These are phyloP conservation scores for Lactarius evosmus DNA, from an alignment of 768 basidiomycete species.

Conservation along the genomic window DNA sequence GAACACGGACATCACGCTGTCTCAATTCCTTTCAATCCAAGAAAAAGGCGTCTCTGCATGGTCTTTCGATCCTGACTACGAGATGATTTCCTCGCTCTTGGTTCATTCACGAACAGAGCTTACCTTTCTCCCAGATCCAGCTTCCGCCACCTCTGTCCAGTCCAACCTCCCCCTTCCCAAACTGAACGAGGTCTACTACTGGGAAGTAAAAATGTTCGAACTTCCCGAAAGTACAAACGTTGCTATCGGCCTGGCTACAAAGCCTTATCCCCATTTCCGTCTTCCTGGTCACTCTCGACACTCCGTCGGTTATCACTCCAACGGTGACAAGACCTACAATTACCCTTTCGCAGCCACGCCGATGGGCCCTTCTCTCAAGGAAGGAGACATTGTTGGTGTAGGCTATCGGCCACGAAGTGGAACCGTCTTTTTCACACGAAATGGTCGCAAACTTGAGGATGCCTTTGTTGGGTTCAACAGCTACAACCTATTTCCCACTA, in stretches of 20 bases:
- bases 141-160: slow-evolving; percentile 91
- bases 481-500: slow-evolving; percentile 95
- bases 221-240: slow-evolving; percentile 83
- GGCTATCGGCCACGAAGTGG: slow-evolving; percentile 96
- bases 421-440: slow-evolving; percentile 98
- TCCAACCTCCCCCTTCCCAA: slow-evolving; percentile 96
- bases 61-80: slow-evolving; percentile 99
- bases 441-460: slow-evolving; percentile 95
- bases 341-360: slow-evolving; percentile 87
- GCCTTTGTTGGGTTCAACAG: slow-evolving; percentile 86
- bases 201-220: slow-evolving; percentile 99
- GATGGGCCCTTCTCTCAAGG: slow-evolving; percentile 81
- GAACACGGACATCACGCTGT: slow-evolving; percentile 96
- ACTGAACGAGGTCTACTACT: slow-evolving; percentile 98
- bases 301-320: slow-evolving; percentile 94
- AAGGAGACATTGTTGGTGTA: slow-evolving; percentile 94
- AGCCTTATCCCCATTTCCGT: slow-evolving; percentile 94
- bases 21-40: slow-evolving; percentile 97
- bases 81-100: slow-evolving; percentile 86
- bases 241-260: slow-evolving; percentile 93
- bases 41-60: slow-evolving; percentile 99
- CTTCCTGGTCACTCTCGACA: slow-evolving; percentile 82
- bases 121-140: slow-evolving; percentile 95
- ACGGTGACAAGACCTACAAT: slow-evolving; percentile 95
- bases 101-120: slow-evolving; percentile 97